Evolutionary conservation across 2,329 filamentous ascomycete species (phyloP), one percentile per base, ranked within the genome.

Genomic region (Clarireedia hainanense): DNA sequence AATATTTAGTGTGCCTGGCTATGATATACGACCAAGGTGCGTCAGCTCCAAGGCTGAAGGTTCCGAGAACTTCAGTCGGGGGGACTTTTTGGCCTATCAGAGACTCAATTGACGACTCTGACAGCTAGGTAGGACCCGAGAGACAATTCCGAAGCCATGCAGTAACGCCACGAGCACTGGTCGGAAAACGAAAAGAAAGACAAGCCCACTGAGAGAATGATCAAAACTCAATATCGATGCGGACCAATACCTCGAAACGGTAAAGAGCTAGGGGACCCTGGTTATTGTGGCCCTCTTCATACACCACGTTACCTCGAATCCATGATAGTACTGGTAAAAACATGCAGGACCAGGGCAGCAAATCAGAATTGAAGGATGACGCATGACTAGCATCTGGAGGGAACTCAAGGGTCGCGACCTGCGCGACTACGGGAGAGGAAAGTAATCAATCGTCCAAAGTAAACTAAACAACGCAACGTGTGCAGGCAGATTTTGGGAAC

Each of bases 241-340:
- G 39, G 37, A 23, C 6, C 15, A 12, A 42, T 26, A 42, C 26
- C 60, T 61, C 52, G 52, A 65, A 62, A 50, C 58, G 61, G 62
- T 47, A 64, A 64, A 64, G 55, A 65, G 63, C 61, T 64, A 65
- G 63, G 63, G 57, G 50, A 55, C 54, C 60, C 61, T 52, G 40
- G 60, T 48, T 15, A 45, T 52, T 36, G 23, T 26, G 30, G 20
- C 26, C 40, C 24, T 52, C 39, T 45, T 9, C 42, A 50, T 47
- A 12, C 55, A 48, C 45, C 45, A 57, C 55, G 27, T 57, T 50
- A 46, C 55, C 24, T 55, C 45, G 26, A 39, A 17, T 42, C 39
- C 51, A 53, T 24, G 27, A 23, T 23, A 6, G 46, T 55, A 24
- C 48, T n/a, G 23, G 46, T 6, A n/a, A 27, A 36, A 36, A 17